Percentiles rank a stretch among this genome's conserved stretches.
phyloP scores from a whole-genome alignment of 2,329 filamentous ascomycete genomes.

The Thielaviopsis populi region DNA sequence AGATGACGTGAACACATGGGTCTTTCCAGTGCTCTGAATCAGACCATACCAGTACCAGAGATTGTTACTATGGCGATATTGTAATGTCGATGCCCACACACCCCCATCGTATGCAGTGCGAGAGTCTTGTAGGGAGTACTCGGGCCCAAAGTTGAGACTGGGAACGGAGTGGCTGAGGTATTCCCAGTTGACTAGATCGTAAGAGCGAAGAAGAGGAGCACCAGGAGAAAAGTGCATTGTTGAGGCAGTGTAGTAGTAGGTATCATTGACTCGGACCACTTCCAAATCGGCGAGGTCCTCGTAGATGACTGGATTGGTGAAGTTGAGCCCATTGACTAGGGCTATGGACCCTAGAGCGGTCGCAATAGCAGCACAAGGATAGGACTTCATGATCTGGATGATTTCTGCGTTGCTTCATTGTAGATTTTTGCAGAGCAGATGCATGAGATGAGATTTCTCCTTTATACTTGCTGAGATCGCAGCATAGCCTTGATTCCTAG shows the following conservation, averaged over 20 bases:
- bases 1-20: constrained; percentile 21
- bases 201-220: constrained; percentile 27
- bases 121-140: constrained; percentile 7
- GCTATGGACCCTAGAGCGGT: neutral
- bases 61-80: constrained; percentile 12
- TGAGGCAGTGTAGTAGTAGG: constrained; percentile 33
- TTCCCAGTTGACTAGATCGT: constrained; percentile 24
- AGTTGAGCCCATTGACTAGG: neutral
- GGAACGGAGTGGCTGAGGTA: constrained; percentile 20
- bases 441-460: neutral
- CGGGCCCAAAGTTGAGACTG: neutral
- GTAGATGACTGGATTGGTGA: constrained; percentile 23
- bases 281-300: constrained; percentile 25
- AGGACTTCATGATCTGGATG: neutral
- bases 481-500: too few species aligned
- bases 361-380: neutral
- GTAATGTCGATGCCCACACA: constrained; percentile 11
- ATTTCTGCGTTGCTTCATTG: neutral
- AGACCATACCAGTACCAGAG: constrained; percentile 19
- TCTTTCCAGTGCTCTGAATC: constrained; percentile 18
- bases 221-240: constrained; percentile 46
- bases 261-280: constrained; percentile 21
- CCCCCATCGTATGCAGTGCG: constrained; percentile 17
- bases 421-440: neutral
- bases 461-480: too few species aligned